Percentiles rank a stretch among this genome's conserved stretches.
These are phyloP conservation scores for Talaromyces piceae DNA, from an alignment of 2,329 filamentous ascomycete species.

Conservation along the genomic window DNA sequence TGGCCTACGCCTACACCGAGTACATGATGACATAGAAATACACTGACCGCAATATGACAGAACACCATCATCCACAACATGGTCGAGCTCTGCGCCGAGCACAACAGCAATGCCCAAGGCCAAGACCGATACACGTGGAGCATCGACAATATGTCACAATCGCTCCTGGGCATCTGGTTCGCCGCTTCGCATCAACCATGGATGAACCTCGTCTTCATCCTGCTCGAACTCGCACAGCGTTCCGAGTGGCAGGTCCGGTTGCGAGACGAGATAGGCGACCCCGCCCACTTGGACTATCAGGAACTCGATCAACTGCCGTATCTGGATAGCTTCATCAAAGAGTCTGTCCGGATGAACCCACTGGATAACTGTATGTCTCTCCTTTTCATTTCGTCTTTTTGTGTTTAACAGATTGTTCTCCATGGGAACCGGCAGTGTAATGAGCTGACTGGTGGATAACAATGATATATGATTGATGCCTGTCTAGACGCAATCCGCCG, in stretches of 20 bases:
- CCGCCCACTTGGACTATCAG: not conserved
- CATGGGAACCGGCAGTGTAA: too few species aligned
- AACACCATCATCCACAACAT: not conserved
- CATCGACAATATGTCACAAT: not conserved
- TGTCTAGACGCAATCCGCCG: slow-evolving; percentile 1
- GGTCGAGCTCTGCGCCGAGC: not conserved
- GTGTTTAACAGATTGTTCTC: not conserved
- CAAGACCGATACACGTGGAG: slow-evolving; percentile 1
- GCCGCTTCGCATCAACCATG: slow-evolving; percentile 1
- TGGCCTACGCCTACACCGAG: not conserved
- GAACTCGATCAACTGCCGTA: not conserved
- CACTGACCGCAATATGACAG: not conserved
- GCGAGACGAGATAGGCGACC: not conserved
- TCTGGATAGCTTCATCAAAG: slow-evolving; percentile 3
- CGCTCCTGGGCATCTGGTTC: slow-evolving; percentile 1
- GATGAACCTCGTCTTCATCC: not conserved
- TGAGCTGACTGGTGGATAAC: too few species aligned
- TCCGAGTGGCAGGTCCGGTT: not conserved
- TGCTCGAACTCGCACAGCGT: not conserved
- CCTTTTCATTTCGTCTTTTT: not conserved
- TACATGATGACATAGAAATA: too few species aligned
- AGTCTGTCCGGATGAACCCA: not conserved
- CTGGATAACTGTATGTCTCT: not conserved
- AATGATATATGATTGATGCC: too few species aligned
- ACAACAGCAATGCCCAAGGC: not conserved